Evolutionary conservation across 2,329 filamentous ascomycete genomes (phyloP).

Genomic region (Ophioceras dolichostomum): DNA sequence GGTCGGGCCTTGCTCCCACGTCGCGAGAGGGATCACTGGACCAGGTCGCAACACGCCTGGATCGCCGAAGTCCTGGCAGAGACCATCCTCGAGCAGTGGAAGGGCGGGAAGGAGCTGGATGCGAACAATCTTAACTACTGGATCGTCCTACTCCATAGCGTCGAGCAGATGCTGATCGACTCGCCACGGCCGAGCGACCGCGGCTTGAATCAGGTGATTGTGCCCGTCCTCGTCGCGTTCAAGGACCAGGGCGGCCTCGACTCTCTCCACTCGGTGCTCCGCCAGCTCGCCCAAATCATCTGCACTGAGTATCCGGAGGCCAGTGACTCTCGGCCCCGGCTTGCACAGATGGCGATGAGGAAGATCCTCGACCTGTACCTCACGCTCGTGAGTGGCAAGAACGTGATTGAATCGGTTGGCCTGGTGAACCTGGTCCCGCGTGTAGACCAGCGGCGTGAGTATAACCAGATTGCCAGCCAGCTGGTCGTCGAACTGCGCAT

Average conservation of each 20-base stretch:
- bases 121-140: conserved; percentile 65
- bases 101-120: conserved; percentile 31
- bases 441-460: conserved; percentile 1
- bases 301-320: conserved; percentile 36
- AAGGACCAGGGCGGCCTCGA: conserved; percentile 69
- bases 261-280: conserved; percentile 59
- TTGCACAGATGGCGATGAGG: conserved; percentile 52
- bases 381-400: conserved; percentile 64
- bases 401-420: conserved; percentile 64
- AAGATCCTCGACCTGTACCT: conserved; percentile 77
- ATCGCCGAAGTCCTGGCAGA: conserved; percentile 57
- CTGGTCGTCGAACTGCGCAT: conserved; percentile 79
- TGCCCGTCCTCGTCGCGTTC: conserved; percentile 76
- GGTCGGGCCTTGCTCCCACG: conserved; percentile 72
- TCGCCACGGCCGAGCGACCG: conserved; percentile 35
- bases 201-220: conserved; percentile 37
- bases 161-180: conserved; percentile 72
- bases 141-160: conserved; percentile 66
- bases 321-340: conserved; percentile 33
- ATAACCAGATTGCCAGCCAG: conserved; percentile 42
- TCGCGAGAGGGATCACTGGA: conserved; percentile 53
- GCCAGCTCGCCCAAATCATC: conserved; percentile 35
- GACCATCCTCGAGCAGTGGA: conserved; percentile 56
- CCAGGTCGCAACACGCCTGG: conserved; percentile 38
- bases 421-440: conserved; percentile 20